Evolutionary conservation across 768 basidiomycete genomes (phyloP).

Genomic region (Tricholoma saponaceum): DNA sequence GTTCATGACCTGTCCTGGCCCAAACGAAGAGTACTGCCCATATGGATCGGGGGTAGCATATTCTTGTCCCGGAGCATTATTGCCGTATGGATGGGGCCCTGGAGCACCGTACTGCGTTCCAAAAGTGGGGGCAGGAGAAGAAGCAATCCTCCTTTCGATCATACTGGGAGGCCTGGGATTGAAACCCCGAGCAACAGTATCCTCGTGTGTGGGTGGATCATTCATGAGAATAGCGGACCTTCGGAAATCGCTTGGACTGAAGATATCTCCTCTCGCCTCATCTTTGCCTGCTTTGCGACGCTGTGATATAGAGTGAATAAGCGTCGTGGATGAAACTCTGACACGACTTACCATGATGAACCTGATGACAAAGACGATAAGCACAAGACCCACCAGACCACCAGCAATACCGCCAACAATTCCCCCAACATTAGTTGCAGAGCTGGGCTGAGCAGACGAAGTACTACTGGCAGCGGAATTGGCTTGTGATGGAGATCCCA

Average conservation of each 20-base stretch:
- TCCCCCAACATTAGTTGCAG: constrained; percentile 23
- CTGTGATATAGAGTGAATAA: constrained; percentile 3
- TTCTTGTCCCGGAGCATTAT: constrained; percentile 8
- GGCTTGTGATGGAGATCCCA: constrained; percentile 3
- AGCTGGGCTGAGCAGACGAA: constrained; percentile 5
- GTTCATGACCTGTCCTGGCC: constrained; percentile 31
- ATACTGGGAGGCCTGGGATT: constrained; percentile 56
- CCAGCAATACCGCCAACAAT: constrained; percentile 44
- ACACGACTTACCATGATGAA: constrained; percentile 41
- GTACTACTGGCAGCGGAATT: constrained; percentile 16
- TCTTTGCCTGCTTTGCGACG: constrained; percentile 43
- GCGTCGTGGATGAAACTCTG: constrained; percentile 1
- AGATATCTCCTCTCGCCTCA: constrained; percentile 36
- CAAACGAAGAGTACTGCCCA: constrained; percentile 26
- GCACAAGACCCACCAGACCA: constrained; percentile 38
- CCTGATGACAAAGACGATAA: constrained; percentile 35
- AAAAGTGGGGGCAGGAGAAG: constrained; percentile 29
- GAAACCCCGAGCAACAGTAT: constrained; percentile 34
- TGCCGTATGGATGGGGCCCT: constrained; percentile 15
- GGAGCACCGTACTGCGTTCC: constrained; percentile 28
- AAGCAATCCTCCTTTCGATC: constrained; percentile 20
- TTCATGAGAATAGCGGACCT: constrained; percentile 60
- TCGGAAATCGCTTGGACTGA: constrained; percentile 56
- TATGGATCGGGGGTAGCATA: constrained; percentile 15
- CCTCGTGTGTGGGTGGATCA: constrained; percentile 44